Percentiles rank a stretch among this genome's conserved stretches.
phyloP scores from a whole-genome alignment of 805 yeast genomes.

The Ogataea minuta region DNA sequence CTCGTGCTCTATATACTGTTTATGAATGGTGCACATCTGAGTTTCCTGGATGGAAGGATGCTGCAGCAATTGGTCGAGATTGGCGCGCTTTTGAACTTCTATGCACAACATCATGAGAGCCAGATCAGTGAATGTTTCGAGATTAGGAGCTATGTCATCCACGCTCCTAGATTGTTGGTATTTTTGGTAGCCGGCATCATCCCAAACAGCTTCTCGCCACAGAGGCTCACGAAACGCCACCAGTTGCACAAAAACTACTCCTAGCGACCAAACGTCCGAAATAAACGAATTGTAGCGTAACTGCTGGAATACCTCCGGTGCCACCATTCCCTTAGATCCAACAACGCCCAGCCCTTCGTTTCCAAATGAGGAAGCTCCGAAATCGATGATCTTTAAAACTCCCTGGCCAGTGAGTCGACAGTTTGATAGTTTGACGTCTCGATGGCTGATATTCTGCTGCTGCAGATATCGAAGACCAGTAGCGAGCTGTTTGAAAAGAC shows the following conservation, averaged over 20 bases:
- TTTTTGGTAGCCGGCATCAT: constrained; percentile 13
- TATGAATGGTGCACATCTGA: too few relatives aligned
- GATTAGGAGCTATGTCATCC: constrained; percentile 1
- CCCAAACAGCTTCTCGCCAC: constrained; percentile 43
- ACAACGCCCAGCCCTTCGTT: constrained; percentile 40
- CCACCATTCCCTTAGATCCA: constrained; percentile 44
- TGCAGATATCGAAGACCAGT: constrained; percentile 42
- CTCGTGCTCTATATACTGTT: too few relatives aligned
- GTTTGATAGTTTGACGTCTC: constrained; percentile 52
- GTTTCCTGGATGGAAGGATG: too few relatives aligned
- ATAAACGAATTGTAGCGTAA: constrained; percentile 41
- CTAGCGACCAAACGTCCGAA: constrained; percentile 52
- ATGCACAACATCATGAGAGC: constrained; percentile 1
- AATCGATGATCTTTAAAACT: constrained; percentile 46
- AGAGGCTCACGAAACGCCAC: constrained; percentile 34
- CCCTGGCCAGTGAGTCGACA: constrained; percentile 36
- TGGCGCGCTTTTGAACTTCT: too few relatives aligned
- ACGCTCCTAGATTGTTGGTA: constrained; percentile 6
- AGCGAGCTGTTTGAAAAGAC: constrained; percentile 43
- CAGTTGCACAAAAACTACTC: constrained; percentile 40
- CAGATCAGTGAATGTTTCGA: background rate
- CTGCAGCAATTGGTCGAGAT: too few relatives aligned
- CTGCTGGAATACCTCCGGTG: constrained; percentile 44
- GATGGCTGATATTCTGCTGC: constrained; percentile 37
- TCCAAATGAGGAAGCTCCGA: constrained; percentile 42